Conservation (phyloP, 2,329 filamentous ascomycete species). For the Cadophora sp. region DNA sequence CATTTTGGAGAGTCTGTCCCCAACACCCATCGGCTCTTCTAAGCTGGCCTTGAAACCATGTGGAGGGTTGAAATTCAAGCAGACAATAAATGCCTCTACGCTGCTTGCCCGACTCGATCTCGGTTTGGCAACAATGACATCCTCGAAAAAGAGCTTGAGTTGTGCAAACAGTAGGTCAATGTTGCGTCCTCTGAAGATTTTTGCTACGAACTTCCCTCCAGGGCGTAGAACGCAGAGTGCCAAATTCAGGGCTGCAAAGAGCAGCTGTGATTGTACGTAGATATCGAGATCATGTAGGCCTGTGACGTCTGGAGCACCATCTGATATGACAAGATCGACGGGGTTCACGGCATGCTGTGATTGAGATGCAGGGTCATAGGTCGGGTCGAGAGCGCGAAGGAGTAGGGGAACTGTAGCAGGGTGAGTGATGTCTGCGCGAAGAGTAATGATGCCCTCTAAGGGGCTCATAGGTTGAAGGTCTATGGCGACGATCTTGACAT, state of each 20-base stretch:
- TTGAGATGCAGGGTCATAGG: conserved; percentile 58
- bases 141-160: conserved; percentile 86
- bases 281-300: conserved; percentile 97
- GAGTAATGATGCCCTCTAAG: conserved; percentile 87
- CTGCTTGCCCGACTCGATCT: conserved; percentile 94
- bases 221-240: conserved; percentile 91
- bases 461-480: conserved; percentile 96
- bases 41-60: conserved; percentile 76
- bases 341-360: conserved; percentile 69
- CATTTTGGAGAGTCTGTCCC: conserved; percentile 59
- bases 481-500: conserved; percentile 94
- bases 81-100: conserved; percentile 96
- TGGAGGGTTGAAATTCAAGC: conserved; percentile 85
- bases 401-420: conserved; percentile 92
- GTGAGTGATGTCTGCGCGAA: conserved; percentile 96
- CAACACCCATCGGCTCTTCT: conserved; percentile 75
- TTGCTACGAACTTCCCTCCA: conserved; percentile 95
- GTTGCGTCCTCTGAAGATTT: conserved; percentile 94
- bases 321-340: conserved; percentile 92
- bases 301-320: conserved; percentile 95
- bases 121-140: conserved; percentile 91
- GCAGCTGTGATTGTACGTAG: conserved; percentile 94
- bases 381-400: conserved; percentile 81
- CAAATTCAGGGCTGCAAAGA: conserved; percentile 92
- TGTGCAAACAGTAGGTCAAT: conserved; percentile 97